Evolutionary conservation across 345 rosid species (phyloP).

Genomic region (Eucalyptus pauciflora): DNA sequence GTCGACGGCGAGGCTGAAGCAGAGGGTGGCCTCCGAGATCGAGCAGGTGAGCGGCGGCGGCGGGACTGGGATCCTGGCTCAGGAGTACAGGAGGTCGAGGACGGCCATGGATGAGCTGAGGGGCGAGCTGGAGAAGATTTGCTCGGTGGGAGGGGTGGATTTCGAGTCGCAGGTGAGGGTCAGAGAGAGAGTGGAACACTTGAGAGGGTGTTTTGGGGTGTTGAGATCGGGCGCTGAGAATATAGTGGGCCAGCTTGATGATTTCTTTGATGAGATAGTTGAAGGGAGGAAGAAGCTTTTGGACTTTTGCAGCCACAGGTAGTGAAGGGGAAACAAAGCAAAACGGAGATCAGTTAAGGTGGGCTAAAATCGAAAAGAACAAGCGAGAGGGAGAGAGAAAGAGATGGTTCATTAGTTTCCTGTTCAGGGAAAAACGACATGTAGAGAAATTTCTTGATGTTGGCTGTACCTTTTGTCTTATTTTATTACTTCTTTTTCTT

Average conservation of each 20-base stretch:
- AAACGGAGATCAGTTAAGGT: not conserved
- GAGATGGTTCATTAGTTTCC: not conserved
- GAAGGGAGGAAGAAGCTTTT: conserved; percentile 95
- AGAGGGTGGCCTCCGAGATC: conserved; percentile 63
- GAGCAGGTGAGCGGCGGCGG: conserved; percentile 20
- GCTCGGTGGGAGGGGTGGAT: conserved; percentile 29
- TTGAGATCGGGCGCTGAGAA: conserved; percentile 77
- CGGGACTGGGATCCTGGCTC: conserved; percentile 49
- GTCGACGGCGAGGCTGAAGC: conserved; percentile 64
- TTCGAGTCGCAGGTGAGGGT: conserved; percentile 12
- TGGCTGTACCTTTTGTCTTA: not conserved
- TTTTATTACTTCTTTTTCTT: not conserved
- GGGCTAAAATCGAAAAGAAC: not conserved
- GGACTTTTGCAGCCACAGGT: conserved; percentile 83
- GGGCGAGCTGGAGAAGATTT: conserved; percentile 45
- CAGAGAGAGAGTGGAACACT: conserved; percentile 45
- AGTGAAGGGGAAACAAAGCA: conserved; percentile 1
- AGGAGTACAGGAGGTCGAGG: conserved; percentile 64
- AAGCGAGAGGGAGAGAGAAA: not conserved
- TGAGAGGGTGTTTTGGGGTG: conserved; percentile 51
- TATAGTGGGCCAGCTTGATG: conserved; percentile 67
- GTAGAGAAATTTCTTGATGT: not conserved
- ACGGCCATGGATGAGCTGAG: conserved; percentile 73
- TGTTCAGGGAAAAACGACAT: not conserved
- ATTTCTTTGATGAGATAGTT: conserved; percentile 97